These are phyloP conservation scores for Royoungia palumana DNA, from an alignment of 768 basidiomycete species.

Conservation along the genomic window DNA sequence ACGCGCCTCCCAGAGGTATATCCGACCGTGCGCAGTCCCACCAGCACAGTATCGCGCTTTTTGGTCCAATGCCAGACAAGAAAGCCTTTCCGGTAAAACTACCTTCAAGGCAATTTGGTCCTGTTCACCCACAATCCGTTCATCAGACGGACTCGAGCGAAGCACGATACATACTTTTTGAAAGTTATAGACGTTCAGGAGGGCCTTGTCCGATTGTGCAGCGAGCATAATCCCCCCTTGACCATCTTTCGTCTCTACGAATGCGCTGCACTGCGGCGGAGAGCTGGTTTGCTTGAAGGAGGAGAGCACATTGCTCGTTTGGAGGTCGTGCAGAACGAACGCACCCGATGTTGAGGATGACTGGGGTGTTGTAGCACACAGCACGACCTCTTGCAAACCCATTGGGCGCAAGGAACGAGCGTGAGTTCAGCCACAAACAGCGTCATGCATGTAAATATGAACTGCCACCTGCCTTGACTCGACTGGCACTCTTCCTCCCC, in stretches of 20 bases:
- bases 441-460: not conserved
- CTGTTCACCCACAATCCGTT: slow-evolving; percentile 38
- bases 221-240: slow-evolving; percentile 84
- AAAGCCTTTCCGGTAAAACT: slow-evolving; percentile 85
- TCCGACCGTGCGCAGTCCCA: slow-evolving; percentile 82
- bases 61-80: slow-evolving; percentile 72
- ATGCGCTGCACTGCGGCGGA: slow-evolving; percentile 58
- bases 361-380: slow-evolving; percentile 57
- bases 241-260: slow-evolving; percentile 63
- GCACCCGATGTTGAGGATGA: slow-evolving; percentile 52
- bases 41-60: slow-evolving; percentile 79
- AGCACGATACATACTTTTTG: slow-evolving; percentile 65
- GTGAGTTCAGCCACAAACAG: slow-evolving; percentile 18
- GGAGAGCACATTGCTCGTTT: slow-evolving; percentile 69
- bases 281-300: slow-evolving; percentile 87
- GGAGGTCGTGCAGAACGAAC: slow-evolving; percentile 77
- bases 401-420: slow-evolving; percentile 25
- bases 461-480: not conserved
- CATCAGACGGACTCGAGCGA: not conserved
- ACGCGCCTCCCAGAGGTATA: slow-evolving; percentile 95
- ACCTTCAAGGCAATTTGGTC: slow-evolving; percentile 87
- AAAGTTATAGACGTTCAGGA: slow-evolving; percentile 88
- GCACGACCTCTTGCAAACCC: slow-evolving; percentile 65
- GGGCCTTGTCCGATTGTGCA: slow-evolving; percentile 83
- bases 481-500: not conserved